Evolutionary conservation across 257 asterid species (phyloP).

Genomic region (Nicotiana tabacum): DNA sequence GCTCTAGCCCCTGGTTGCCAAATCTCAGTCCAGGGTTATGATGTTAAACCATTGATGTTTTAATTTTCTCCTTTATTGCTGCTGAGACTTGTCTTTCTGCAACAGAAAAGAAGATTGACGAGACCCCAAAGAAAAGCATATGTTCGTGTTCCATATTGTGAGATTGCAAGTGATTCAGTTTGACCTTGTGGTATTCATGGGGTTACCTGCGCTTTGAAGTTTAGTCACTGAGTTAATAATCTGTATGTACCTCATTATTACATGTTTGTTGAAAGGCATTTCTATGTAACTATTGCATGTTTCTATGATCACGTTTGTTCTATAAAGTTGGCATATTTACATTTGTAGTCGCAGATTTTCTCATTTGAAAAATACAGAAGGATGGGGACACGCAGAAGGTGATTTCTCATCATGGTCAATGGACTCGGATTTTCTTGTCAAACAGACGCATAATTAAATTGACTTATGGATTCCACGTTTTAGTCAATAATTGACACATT

Average conservation of each 20-base stretch:
- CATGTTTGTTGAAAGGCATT: constrained; percentile 31
- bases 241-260: constrained; percentile 39
- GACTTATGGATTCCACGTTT: neutral
- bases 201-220: constrained; percentile 27
- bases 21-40: neutral
- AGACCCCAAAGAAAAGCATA: constrained; percentile 35
- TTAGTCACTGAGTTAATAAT: constrained; percentile 32
- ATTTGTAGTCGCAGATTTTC: constrained; percentile 39
- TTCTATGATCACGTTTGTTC: constrained; percentile 25
- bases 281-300: constrained; percentile 28
- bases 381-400: constrained; percentile 18
- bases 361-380: constrained; percentile 20
- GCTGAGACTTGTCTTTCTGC: constrained; percentile 12
- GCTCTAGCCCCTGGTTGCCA: neutral
- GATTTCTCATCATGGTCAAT: neutral
- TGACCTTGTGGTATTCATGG: constrained; percentile 23
- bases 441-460: neutral
- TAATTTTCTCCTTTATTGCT: neutral
- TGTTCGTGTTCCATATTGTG: constrained; percentile 55
- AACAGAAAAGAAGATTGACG: constrained; percentile 50
- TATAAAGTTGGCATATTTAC: constrained; percentile 26
- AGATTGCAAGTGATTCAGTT: constrained; percentile 26
- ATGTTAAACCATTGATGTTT: neutral
- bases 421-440: neutral
- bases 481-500: neutral